Evolutionary conservation across 352 stramenopile species (phyloP).

Genomic region (Globisporangium carolinianum): DNA sequence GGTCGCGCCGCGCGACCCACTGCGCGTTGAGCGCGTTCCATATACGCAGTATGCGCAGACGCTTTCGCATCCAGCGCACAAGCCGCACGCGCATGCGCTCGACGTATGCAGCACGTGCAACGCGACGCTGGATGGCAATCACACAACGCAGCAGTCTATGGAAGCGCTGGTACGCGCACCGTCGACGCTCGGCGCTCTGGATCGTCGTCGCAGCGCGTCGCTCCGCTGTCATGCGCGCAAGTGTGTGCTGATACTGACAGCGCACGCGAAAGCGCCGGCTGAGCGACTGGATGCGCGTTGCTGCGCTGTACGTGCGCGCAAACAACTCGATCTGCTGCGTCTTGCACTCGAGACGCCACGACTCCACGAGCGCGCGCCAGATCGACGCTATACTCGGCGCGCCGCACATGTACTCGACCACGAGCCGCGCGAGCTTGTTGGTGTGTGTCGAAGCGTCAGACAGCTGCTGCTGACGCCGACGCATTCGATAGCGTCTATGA

Average conservation of each 20-base stretch:
- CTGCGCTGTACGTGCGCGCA: slow-evolving; percentile 32
- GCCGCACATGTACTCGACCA: slow-evolving; percentile 39
- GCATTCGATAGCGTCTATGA: too few relatives aligned
- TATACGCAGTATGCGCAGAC: slow-evolving; percentile 28
- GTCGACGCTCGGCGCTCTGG: slow-evolving; percentile 33
- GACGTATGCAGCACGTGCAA: slow-evolving; percentile 25
- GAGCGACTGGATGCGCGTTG: slow-evolving; percentile 36
- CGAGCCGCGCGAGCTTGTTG: slow-evolving; percentile 20
- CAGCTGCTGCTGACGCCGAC: background rate
- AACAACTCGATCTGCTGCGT: slow-evolving; percentile 17
- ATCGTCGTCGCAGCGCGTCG: slow-evolving; percentile 34
- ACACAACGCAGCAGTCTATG: slow-evolving; percentile 5
- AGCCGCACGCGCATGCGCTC: slow-evolving; percentile 41
- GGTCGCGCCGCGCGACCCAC: slow-evolving; percentile 30
- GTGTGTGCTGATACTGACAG: slow-evolving; percentile 8
- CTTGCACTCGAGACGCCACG: slow-evolving; percentile 39
- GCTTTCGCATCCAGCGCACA: slow-evolving; percentile 39
- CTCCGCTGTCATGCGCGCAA: slow-evolving; percentile 30
- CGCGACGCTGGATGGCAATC: slow-evolving; percentile 15
- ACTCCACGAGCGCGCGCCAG: slow-evolving; percentile 39
- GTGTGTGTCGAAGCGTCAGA: too few relatives aligned
- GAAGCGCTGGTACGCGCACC: slow-evolving; percentile 17
- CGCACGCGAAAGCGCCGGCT: slow-evolving; percentile 26
- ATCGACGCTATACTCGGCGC: slow-evolving; percentile 27
- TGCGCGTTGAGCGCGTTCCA: slow-evolving; percentile 46